Evolutionary conservation across 1,139 yeast species (phyloP).

Genomic region (Candida tunisiensis): DNA sequence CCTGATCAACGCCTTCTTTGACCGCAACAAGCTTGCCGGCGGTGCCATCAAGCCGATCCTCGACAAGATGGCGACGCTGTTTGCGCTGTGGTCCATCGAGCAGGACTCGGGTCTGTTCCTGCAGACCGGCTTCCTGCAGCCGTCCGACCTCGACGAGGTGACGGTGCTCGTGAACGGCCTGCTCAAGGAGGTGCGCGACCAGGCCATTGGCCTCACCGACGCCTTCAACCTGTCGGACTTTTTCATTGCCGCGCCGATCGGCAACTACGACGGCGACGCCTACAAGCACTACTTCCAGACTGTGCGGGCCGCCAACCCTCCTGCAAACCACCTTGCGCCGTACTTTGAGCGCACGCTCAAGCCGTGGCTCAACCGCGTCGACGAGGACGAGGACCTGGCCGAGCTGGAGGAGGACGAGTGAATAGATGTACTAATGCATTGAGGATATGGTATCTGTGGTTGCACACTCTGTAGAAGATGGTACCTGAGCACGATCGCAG

Average conservation of each 20-base stretch:
- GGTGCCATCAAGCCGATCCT: constrained; percentile 22
- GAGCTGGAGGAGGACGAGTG: neutral
- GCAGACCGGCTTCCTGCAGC: constrained; percentile 36
- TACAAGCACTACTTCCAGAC: constrained; percentile 51
- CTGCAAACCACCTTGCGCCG: constrained; percentile 16
- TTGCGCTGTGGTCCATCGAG: constrained; percentile 59
- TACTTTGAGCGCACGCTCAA: constrained; percentile 21
- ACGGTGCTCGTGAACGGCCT: constrained; percentile 19
- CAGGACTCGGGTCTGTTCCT: constrained; percentile 63
- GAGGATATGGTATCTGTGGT: no score
- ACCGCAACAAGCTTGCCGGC: constrained; percentile 11
- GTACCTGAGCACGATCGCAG: neutral
- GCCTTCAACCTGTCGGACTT: constrained; percentile 77
- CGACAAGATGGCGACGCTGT: constrained; percentile 35
- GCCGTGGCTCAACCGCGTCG: constrained; percentile 24
- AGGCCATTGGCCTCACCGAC: constrained; percentile 74
- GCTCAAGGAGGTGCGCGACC: constrained; percentile 32
- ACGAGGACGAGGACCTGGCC: constrained; percentile 7
- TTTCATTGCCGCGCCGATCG: constrained; percentile 74
- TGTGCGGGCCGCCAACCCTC: constrained; percentile 22
- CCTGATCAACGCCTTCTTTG: constrained; percentile 21
- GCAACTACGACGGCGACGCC: constrained; percentile 71
- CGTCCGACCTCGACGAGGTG: constrained; percentile 18
- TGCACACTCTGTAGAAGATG: neutral
- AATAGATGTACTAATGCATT: no score